Evolutionary conservation across 139 green algal species (phyloP).

Genomic region (Chlamydomonas incerta): DNA sequence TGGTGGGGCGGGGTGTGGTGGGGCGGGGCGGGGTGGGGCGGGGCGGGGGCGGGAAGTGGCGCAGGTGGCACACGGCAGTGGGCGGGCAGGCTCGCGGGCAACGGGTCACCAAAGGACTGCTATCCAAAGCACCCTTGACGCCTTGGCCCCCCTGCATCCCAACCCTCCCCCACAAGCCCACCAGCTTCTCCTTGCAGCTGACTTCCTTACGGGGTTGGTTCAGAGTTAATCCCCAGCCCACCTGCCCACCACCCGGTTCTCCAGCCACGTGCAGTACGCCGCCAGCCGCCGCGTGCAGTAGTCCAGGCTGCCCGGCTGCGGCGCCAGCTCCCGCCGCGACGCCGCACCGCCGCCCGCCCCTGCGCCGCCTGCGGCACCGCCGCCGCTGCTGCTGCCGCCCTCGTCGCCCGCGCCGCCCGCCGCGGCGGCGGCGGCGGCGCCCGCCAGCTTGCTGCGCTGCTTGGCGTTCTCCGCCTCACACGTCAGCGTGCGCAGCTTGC

Average conservation of each 20-base stretch:
- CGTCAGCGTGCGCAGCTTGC: conserved; percentile 33
- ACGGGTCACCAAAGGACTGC: no score
- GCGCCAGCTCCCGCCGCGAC: background rate
- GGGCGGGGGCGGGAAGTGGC: no score
- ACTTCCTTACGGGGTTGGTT: no score
- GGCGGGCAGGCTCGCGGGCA: no score
- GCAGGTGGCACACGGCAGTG: no score
- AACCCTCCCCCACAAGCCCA: no score
- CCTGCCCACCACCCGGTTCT: conserved; percentile 20
- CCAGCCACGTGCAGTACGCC: conserved; percentile 34
- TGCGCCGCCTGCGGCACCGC: no score
- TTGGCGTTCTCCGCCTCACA: conserved; percentile 10
- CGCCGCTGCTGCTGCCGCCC: background rate
- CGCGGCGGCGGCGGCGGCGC: background rate
- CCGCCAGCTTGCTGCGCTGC: conserved; percentile 31
- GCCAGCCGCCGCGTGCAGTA: conserved; percentile 13
- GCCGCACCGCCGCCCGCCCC: background rate
- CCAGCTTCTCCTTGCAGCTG: no score
- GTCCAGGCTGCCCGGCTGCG: conserved; percentile 20
- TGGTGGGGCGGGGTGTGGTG: no score
- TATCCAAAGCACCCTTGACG: no score
- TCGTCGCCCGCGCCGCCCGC: background rate
- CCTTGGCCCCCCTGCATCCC: no score
- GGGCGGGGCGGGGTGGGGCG: no score
- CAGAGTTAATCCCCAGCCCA: background rate